These are phyloP conservation scores for Trichocladium antarcticum DNA, from an alignment of 495 filamentous ascomycete species.

Conservation along the genomic window DNA sequence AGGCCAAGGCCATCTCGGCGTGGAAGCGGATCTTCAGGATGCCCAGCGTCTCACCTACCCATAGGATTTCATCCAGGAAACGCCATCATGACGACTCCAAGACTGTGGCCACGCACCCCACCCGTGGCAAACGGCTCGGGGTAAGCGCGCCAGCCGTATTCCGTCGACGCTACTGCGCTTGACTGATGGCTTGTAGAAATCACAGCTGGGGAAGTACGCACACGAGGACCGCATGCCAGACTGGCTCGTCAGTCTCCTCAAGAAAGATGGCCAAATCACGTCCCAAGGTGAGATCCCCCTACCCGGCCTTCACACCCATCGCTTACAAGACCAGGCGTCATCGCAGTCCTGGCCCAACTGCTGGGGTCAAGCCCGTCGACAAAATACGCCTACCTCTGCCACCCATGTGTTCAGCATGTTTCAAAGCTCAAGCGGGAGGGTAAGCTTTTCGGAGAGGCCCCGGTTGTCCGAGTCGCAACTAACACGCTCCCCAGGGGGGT, in stretches of 20 bases:
- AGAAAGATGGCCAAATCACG: slow-evolving; percentile 49
- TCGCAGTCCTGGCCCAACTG: slow-evolving; percentile 61
- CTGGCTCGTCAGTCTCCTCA: slow-evolving; percentile 60
- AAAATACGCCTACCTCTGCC: slow-evolving; percentile 66
- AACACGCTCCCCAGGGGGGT: slow-evolving; percentile 48
- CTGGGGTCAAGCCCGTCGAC: slow-evolving; percentile 55
- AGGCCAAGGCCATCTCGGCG: slow-evolving; percentile 18
- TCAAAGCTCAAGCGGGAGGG: slow-evolving; percentile 67
- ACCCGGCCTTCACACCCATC: too few relatives aligned
- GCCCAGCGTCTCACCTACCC: slow-evolving; percentile 12
- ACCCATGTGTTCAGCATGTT: slow-evolving; percentile 64
- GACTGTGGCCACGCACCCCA: background rate
- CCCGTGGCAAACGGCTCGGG: slow-evolving; percentile 22
- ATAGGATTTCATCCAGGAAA: background rate
- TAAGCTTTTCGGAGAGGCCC: slow-evolving; percentile 3
- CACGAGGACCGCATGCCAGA: slow-evolving; percentile 81
- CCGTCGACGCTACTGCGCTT: background rate
- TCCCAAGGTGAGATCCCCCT: slow-evolving; percentile 45
- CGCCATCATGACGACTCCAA: slow-evolving; percentile 4
- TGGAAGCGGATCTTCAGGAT: slow-evolving; percentile 22
- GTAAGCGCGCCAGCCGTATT: slow-evolving; percentile 11
- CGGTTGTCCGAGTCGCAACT: background rate
- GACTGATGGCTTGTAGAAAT: slow-evolving; percentile 21
- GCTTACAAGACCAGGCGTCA: slow-evolving; percentile 41
- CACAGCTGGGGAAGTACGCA: slow-evolving; percentile 75